These are phyloP conservation scores for Graphilbum sp. DNA, from an alignment of 2,329 filamentous ascomycete species.

Conservation along the genomic window DNA sequence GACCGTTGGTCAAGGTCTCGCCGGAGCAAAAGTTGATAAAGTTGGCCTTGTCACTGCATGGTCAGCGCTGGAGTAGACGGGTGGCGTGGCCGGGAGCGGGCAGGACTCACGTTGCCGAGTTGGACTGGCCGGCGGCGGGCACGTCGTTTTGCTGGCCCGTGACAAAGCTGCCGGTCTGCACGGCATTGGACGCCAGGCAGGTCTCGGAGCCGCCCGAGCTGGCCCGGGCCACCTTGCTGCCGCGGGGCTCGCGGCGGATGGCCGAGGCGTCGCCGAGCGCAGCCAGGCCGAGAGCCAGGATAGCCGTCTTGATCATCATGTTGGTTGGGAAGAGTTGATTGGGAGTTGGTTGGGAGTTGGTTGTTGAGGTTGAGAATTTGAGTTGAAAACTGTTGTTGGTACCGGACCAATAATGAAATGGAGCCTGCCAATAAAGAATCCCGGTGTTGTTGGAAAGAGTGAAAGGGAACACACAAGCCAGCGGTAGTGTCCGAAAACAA, in stretches of 20 bases:
- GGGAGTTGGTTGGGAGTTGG: neutral
- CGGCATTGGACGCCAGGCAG: constrained; percentile 23
- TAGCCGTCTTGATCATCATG: constrained; percentile 35
- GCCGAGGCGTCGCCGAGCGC: constrained; percentile 27
- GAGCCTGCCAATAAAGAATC: constrained; percentile 1
- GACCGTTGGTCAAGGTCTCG: constrained; percentile 41
- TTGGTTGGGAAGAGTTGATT: constrained; percentile 12
- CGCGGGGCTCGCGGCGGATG: constrained; percentile 16
- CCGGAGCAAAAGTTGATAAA: constrained; percentile 49
- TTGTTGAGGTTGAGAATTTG: neutral
- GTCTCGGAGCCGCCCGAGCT: constrained; percentile 1
- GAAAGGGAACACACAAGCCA: constrained; percentile 23
- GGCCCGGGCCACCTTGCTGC: neutral
- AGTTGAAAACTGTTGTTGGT: no score
- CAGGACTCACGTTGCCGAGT: constrained; percentile 32
- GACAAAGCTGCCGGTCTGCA: constrained; percentile 32
- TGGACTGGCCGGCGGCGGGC: constrained; percentile 27
- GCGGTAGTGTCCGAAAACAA: constrained; percentile 22
- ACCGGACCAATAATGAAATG: constrained; percentile 28
- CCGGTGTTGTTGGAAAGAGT: constrained; percentile 5
- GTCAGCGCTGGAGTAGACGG: constrained; percentile 1
- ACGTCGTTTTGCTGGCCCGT: constrained; percentile 28
- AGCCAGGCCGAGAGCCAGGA: constrained; percentile 32
- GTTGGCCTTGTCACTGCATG: constrained; percentile 35
- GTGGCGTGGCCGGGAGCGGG: neutral